Percentiles rank a stretch among this genome's conserved stretches.
phyloP scores from a whole-genome alignment of 2,329 filamentous ascomycete species.

The Fusarium guadeloupense region DNA sequence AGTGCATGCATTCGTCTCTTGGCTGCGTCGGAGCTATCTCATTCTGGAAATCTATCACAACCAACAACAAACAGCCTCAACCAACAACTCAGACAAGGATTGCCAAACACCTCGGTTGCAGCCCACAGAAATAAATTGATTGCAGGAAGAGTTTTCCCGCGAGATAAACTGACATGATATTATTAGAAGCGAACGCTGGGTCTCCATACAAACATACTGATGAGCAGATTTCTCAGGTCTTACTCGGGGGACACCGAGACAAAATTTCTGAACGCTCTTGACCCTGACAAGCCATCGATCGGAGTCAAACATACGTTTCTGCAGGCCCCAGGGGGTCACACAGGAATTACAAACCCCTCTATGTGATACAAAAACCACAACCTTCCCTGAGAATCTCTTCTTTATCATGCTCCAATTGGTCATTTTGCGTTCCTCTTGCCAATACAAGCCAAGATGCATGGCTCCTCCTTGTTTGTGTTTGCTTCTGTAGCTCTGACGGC shows the following conservation, averaged over 20 bases:
- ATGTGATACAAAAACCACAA: background rate
- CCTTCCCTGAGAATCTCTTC: background rate
- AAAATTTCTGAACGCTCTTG: background rate
- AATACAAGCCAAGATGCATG: constrained; percentile 1
- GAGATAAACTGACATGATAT: background rate
- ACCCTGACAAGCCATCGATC: background rate
- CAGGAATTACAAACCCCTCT: too few relatives aligned
- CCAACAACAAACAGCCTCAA: too few relatives aligned
- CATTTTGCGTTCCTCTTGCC: background rate
- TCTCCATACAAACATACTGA: too few relatives aligned
- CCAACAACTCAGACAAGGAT: background rate
- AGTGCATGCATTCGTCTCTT: background rate
- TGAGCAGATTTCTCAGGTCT: too few relatives aligned
- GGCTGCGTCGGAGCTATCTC: background rate
- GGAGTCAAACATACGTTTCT: background rate
- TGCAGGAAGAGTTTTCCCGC: background rate
- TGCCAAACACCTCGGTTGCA: background rate
- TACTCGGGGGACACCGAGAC: background rate
- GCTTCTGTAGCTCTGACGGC: background rate
- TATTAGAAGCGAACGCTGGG: background rate
- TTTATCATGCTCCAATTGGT: background rate
- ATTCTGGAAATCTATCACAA: background rate
- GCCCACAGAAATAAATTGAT: background rate
- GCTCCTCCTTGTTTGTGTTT: background rate
- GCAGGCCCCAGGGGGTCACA: background rate